A percentile compares a stretch with the other conserved stretches of the same genome.
These are phyloP conservation scores for Neurospora tetraspora DNA, from an alignment of 495 filamentous ascomycete genomes.

Conservation along the genomic window DNA sequence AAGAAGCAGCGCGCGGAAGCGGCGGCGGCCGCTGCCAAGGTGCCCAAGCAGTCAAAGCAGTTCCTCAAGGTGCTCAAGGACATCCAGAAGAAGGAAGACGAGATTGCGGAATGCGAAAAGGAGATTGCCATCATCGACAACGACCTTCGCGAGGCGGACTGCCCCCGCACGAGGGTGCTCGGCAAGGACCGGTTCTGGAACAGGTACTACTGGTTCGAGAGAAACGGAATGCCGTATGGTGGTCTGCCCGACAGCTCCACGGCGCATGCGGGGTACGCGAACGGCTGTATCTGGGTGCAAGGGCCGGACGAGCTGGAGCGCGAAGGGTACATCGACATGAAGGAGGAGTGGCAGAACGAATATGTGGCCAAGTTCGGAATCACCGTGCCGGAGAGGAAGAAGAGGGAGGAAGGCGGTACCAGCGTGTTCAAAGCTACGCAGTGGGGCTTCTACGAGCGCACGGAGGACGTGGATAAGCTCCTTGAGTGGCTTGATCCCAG, in stretches of 20 bases:
- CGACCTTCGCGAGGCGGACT: conserved; percentile 86
- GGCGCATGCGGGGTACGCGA: conserved; percentile 76
- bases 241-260: conserved; percentile 85
- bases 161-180: conserved; percentile 76
- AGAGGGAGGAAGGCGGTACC: conserved; percentile 73
- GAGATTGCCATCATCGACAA: conserved; percentile 79
- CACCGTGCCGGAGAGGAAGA: conserved; percentile 77
- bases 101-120: conserved; percentile 69
- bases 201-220: conserved; percentile 97
- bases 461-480: conserved; percentile 62
- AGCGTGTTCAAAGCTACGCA: conserved; percentile 66
- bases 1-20: conserved; percentile 72
- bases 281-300: conserved; percentile 92
- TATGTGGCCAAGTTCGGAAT: conserved; percentile 60
- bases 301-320: conserved; percentile 86
- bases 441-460: conserved; percentile 86
- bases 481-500: conserved; percentile 81
- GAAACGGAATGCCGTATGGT: conserved; percentile 93
- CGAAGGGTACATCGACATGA: conserved; percentile 66
- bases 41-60: conserved; percentile 72
- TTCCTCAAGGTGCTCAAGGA: conserved; percentile 79
- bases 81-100: conserved; percentile 73
- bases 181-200: conserved; percentile 96
- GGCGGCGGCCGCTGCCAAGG: conserved; percentile 70
- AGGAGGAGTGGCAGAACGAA: conserved; percentile 49